Conservation (phyloP, 2,329 filamentous ascomycete genomes). For the Diatrype stigma region DNA sequence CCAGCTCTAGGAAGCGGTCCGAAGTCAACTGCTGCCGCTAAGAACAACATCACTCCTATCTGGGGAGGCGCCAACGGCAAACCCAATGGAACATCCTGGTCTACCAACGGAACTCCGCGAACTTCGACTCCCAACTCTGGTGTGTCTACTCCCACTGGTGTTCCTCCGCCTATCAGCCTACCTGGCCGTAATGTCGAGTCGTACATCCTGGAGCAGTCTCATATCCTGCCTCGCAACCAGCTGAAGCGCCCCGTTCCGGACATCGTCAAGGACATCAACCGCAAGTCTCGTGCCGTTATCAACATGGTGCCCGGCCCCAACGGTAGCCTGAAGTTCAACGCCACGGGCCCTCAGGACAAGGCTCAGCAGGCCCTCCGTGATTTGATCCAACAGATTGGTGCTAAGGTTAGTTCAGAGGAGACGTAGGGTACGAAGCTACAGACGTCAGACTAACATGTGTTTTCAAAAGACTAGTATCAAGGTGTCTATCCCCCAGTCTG, state of each 20-base stretch:
- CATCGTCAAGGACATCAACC: conserved; percentile 87
- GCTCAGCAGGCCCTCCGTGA: conserved; percentile 88
- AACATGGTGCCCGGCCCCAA: conserved; percentile 70
- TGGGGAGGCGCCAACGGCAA: conserved; percentile 63
- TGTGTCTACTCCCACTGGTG: conserved; percentile 41
- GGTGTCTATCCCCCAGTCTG: conserved; percentile 77
- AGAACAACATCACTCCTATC: conserved; percentile 61
- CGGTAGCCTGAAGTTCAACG: conserved; percentile 76
- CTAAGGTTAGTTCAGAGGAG: conserved; percentile 56
- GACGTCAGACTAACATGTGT: conserved; percentile 1
- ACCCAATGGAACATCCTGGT: conserved; percentile 50
- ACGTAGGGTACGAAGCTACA: background rate
- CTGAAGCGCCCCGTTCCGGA: conserved; percentile 83
- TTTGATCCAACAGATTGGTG: conserved; percentile 80
- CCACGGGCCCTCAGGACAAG: conserved; percentile 75
- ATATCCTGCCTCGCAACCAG: conserved; percentile 71
- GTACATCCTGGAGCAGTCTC: conserved; percentile 67
- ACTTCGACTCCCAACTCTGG: conserved; percentile 62
- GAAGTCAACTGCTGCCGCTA: conserved; percentile 57
- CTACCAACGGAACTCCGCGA: conserved; percentile 53
- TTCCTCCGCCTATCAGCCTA: conserved; percentile 61
- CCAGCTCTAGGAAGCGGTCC: conserved; percentile 71
- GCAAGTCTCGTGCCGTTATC: conserved; percentile 81
- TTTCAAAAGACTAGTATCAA: conserved; percentile 50
- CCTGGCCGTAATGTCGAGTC: conserved; percentile 79